phyloP scores from a whole-genome alignment of 768 basidiomycete species.

The Tulasnella sp. region DNA sequence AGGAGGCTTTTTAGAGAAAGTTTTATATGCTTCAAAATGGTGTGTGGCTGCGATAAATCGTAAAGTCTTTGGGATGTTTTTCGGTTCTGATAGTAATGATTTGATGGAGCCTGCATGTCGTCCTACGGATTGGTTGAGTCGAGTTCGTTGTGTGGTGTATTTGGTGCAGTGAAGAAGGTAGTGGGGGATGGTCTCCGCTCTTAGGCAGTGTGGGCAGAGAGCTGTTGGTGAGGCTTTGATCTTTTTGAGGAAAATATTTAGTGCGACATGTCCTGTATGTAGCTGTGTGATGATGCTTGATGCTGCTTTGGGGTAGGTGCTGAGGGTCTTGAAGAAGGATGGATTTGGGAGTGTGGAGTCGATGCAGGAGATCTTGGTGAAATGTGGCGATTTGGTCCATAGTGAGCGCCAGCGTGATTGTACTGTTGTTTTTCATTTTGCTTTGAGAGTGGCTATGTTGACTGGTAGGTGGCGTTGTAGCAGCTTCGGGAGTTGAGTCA shows the following conservation, averaged over 20 bases:
- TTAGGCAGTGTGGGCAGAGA: background rate
- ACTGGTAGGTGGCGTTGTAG: background rate
- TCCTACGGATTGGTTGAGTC: background rate
- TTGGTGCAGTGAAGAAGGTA: background rate
- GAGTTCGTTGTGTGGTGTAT: background rate
- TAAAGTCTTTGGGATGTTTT: background rate
- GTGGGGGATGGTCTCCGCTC: background rate
- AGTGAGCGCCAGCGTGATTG: background rate
- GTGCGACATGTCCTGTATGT: conserved; percentile 16
- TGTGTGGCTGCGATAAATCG: background rate
- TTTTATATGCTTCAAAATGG: too few species aligned
- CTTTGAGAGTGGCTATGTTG: background rate
- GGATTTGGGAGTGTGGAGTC: background rate
- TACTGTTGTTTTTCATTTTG: background rate
- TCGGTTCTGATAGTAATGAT: background rate
- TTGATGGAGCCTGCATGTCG: background rate
- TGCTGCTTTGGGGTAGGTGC: background rate
- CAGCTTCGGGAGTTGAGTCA: background rate
- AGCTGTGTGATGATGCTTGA: conserved; percentile 17
- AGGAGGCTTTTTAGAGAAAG: too few species aligned
- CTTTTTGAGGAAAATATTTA: conserved; percentile 14
- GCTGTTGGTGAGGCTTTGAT: background rate
- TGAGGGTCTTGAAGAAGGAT: background rate
- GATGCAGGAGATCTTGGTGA: background rate
- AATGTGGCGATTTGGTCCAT: background rate